Base-by-base conservation (phyloP, 805 yeast genomes). In the Candida boleticola region DNA sequence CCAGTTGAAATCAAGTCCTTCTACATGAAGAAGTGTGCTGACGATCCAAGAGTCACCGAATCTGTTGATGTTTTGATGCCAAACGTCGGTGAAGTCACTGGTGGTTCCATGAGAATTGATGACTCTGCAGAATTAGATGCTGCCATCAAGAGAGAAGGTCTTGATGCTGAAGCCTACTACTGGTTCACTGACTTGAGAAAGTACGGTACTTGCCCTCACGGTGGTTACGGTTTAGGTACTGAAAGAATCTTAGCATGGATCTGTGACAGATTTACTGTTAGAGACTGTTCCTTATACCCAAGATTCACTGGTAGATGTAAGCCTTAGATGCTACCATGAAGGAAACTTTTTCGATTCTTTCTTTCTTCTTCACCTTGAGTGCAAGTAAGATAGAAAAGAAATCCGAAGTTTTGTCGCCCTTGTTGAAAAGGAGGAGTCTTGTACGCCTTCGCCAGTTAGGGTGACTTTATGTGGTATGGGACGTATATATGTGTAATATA, bases 31-130 rank as follows among this genome's bases (percentile, higher is more conserved):
- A 88, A 82, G 66, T 88, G 96, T 68, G 60, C 64, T 5, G 97
- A 89, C 57, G 98, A 92, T 60, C 84, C 83, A 46, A 79, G 97
- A 60, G 97, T 93, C 57, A 93, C 99, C 43, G 99, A 95, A 71
- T 87, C 96, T 39, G 99, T 93, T 35, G 99, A 93, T 68, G 97
- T 93, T 29, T 77, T 93, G 63, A 90, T 93, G 97, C 99, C 99
- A 57, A 92, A 88, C 55, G 99, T 93, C 45, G 99, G 99, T 63
- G 99, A 93, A 72, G 85, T 93, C 58, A 88, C 95, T 36, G 99
- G 99, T 66, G 99, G 99, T 45, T 92, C 98, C 37, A 93, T 93
- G 99, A 90, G 99, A 79, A 89, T 89, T 52, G 80, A 77, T 49
- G 80, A 81, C 56, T 69, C 77, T 46, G 89, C 88, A 34, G 98